These are phyloP conservation scores for Chrysoporthe cubensis DNA, from an alignment of 2,329 filamentous ascomycete genomes.

Conservation along the genomic window DNA sequence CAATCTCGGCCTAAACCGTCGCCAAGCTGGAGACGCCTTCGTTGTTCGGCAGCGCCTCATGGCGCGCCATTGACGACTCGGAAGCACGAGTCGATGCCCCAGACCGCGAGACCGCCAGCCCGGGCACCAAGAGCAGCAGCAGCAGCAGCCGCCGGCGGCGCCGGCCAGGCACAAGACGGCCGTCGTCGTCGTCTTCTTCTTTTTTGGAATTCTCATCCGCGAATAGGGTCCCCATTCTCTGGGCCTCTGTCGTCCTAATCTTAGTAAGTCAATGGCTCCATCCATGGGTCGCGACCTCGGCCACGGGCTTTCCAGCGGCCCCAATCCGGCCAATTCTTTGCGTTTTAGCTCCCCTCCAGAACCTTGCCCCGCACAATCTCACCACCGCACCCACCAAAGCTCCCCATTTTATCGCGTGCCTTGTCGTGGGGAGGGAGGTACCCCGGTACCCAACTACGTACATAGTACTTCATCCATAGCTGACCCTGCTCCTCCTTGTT, in stretches of 20 bases:
- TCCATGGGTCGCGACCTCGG: slow-evolving; percentile 7
- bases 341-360: slow-evolving; percentile 31
- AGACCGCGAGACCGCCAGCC: slow-evolving; percentile 28
- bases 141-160: background rate
- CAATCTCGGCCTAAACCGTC: slow-evolving; percentile 47
- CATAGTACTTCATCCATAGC: slow-evolving; percentile 32
- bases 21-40: slow-evolving; percentile 27
- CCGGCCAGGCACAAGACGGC: background rate
- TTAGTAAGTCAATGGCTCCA: slow-evolving; percentile 36
- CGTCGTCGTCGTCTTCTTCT: slow-evolving; percentile 3
- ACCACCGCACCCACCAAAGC: slow-evolving; percentile 21
- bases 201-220: slow-evolving; percentile 21
- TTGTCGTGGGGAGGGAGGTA: slow-evolving; percentile 10
- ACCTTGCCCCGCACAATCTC: slow-evolving; percentile 29
- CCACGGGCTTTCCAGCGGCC: slow-evolving; percentile 15
- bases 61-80: slow-evolving; percentile 36
- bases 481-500: slow-evolving; percentile 36
- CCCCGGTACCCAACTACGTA: slow-evolving; percentile 17
- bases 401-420: slow-evolving; percentile 11
- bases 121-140: background rate
- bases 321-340: slow-evolving; percentile 27
- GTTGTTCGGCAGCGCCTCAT: slow-evolving; percentile 33
- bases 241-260: slow-evolving; percentile 36
- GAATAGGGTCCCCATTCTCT: slow-evolving; percentile 37
- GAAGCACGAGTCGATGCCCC: slow-evolving; percentile 24